Conservation (phyloP, 352 stramenopile genomes). For the Phytophthora pseudosyringae region DNA sequence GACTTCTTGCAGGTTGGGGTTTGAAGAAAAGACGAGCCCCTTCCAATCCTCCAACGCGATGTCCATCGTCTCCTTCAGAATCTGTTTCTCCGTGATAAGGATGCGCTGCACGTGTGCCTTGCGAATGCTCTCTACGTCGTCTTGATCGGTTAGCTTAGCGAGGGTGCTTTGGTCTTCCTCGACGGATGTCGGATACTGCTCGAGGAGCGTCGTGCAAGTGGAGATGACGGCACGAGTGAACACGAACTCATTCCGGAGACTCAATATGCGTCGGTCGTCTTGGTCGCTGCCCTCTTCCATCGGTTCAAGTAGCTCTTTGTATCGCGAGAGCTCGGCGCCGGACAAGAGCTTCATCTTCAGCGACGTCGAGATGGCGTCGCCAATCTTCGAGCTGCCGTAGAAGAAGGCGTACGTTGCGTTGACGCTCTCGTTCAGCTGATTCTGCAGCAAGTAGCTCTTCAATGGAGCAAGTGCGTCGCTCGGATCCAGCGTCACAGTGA, state of each 20-base stretch:
- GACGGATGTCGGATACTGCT: slow-evolving; percentile 44
- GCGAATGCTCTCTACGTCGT: slow-evolving; percentile 16
- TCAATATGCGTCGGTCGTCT: slow-evolving; percentile 35
- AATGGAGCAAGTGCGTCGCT: slow-evolving; percentile 42
- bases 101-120: slow-evolving; percentile 47
- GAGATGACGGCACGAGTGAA: slow-evolving; percentile 51
- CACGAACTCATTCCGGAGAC: slow-evolving; percentile 59
- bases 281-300: slow-evolving; percentile 3
- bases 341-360: slow-evolving; percentile 58
- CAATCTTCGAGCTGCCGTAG: slow-evolving; percentile 24
- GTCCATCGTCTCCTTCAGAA: slow-evolving; percentile 57
- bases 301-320: slow-evolving; percentile 35
- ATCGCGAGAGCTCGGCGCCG: slow-evolving; percentile 37
- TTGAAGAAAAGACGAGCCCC: slow-evolving; percentile 47
- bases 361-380: slow-evolving; percentile 29
- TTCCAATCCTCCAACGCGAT: slow-evolving; percentile 55
- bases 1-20: slow-evolving; percentile 51
- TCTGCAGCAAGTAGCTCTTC: slow-evolving; percentile 48
- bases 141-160: slow-evolving; percentile 7
- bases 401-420: slow-evolving; percentile 52
- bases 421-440: slow-evolving; percentile 45
- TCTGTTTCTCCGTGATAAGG: slow-evolving; percentile 67
- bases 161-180: slow-evolving; percentile 38
- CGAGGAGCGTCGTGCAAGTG: slow-evolving; percentile 47
- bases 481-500: slow-evolving; percentile 50